Evolutionary conservation across 768 basidiomycete species (phyloP), one percentile per base, ranked within the genome.

Genomic region (Mycena galopus): DNA sequence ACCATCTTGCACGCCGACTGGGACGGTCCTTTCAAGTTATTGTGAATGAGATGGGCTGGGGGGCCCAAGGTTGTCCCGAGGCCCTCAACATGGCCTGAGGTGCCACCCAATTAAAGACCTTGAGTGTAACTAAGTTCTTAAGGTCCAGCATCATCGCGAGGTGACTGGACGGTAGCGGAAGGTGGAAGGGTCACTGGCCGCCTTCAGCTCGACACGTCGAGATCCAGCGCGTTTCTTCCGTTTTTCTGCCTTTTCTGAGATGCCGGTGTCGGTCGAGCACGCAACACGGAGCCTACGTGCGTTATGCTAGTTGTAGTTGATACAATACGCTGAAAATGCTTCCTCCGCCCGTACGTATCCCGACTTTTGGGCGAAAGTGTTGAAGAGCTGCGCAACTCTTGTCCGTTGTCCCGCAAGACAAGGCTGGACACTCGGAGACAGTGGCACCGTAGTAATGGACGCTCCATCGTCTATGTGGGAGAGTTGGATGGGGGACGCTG

Each of bases 141-240:
- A 96, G 96, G 79, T 99, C 97, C 42, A 99, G 90, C 63, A 98
- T 88, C 69, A 90, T 89, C 0, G 97, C 97, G 17, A 98, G 90
- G 60, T 88, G 84, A 72, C 86, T 89, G 0, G 95, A 66, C 90
- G 91, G 77, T 92, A 91, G 11, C 78, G 79, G 81, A 97, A 98
- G 0, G 95, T 94, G 0, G 88, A 80, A 1, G 92, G 89, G 79
- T 96, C 88, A 3, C 69, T 76, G 67, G 86, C 85, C n/a, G 81
- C 78, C 73, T 89, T 86, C 71, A 86, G 84, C 14, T 76, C 69
- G 27, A 81, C 23, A 29, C 71, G 73, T n/a, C 79, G 78, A 23
- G 77, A 72, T 25, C 60, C 69, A 47, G 71, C 71, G 50, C 62
- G 71, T 16, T 76, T 78, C 62, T 78, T 77, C 51, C 37, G 63